These are phyloP conservation scores for Phaeomoniella chlamydospora DNA, from an alignment of 2,329 filamentous ascomycete species.

Conservation along the genomic window DNA sequence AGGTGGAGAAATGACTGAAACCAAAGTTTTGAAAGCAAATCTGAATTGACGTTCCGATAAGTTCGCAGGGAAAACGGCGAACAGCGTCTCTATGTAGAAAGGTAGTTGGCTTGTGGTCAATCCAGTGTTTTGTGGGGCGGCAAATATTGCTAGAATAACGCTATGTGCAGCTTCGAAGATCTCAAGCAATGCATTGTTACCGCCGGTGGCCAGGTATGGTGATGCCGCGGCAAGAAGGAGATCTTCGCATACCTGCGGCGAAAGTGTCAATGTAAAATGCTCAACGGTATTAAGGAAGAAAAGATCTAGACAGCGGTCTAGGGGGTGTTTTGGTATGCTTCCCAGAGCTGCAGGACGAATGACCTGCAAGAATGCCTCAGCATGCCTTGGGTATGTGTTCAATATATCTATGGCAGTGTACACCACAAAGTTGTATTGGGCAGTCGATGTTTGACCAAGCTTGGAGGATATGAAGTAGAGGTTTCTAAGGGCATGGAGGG, in stretches of 20 bases:
- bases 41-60: conserved; percentile 78
- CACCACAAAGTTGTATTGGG: conserved; percentile 73
- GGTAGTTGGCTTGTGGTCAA: conserved; percentile 60
- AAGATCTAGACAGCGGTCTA: conserved; percentile 62
- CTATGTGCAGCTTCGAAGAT: conserved; percentile 87
- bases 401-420: conserved; percentile 72
- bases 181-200: conserved; percentile 42
- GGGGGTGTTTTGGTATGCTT: conserved; percentile 45
- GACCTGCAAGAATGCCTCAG: conserved; percentile 51
- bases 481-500: conserved; percentile 59
- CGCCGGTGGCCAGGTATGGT: conserved; percentile 54
- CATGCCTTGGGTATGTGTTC: conserved; percentile 51
- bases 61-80: conserved; percentile 62
- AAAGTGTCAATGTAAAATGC: conserved; percentile 59
- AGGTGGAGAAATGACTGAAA: conserved; percentile 69
- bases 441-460: conserved; percentile 58
- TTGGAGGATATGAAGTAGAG: conserved; percentile 70
- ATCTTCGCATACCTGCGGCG: conserved; percentile 52
- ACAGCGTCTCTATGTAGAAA: conserved; percentile 70
- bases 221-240: conserved; percentile 61
- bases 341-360: conserved; percentile 42
- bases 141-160: conserved; percentile 64
- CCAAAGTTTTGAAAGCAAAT: conserved; percentile 71
- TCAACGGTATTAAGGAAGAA: conserved; percentile 82
- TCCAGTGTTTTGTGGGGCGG: conserved; percentile 60